Evolutionary conservation across 495 filamentous ascomycete genomes (phyloP).

Genomic region (Lindgomyces ingoldianus): DNA sequence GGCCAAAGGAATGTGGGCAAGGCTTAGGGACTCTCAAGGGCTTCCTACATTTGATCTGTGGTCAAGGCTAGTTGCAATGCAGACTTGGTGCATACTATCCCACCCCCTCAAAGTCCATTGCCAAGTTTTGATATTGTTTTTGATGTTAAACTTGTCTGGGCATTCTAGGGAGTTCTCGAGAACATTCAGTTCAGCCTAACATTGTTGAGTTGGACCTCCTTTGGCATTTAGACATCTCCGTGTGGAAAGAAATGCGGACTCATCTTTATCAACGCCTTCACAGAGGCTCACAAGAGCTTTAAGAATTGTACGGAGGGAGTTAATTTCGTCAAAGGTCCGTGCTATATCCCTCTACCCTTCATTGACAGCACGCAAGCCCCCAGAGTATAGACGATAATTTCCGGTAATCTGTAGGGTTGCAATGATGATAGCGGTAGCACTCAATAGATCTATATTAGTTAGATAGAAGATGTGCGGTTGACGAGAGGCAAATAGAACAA

Average conservation of each 20-base stretch:
- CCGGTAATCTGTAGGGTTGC: constrained; percentile 4
- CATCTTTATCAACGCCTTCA: neutral
- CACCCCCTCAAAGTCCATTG: neutral
- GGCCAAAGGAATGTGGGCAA: no score
- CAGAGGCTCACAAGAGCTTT: constrained; percentile 1
- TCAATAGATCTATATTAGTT: constrained; percentile 9
- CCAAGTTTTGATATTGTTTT: no score
- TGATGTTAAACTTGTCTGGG: no score
- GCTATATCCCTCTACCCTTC: neutral
- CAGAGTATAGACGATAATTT: neutral
- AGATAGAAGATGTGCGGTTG: neutral
- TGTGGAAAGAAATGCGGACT: no score
- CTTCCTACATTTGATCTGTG: constrained; percentile 15
- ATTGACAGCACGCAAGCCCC: neutral
- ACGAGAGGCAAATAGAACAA: neutral
- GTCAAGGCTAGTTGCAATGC: constrained; percentile 4
- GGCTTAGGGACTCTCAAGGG: no score
- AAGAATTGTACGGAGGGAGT: constrained; percentile 7
- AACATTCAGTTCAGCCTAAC: neutral
- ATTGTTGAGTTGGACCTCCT: neutral
- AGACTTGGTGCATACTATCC: neutral
- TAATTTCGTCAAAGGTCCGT: constrained; percentile 8
- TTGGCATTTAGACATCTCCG: no score
- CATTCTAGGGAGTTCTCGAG: no score
- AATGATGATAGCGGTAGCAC: constrained; percentile 17